Evolutionary conservation across 192 early-diverging fungal genomes (phyloP).

Genomic region (Paraglomus brasilianum): DNA sequence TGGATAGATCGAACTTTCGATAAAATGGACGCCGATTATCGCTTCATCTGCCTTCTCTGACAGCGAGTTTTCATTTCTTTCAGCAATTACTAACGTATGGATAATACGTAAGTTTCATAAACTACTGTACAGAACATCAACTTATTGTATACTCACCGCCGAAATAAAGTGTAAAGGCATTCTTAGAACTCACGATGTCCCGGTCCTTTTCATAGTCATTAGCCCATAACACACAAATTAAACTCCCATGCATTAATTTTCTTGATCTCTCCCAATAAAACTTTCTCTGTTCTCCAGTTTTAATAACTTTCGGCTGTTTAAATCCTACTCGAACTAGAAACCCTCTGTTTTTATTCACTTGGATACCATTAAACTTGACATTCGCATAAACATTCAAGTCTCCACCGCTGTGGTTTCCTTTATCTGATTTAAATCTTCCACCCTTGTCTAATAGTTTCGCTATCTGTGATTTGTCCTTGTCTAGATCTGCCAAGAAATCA

Average conservation of each 20-base stretch:
- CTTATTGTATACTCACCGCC: too few species aligned
- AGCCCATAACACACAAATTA: constrained; percentile 45
- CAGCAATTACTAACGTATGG: too few species aligned
- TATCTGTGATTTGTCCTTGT: constrained; percentile 11
- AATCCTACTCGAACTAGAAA: constrained; percentile 36
- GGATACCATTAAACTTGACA: constrained; percentile 37
- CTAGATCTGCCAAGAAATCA: constrained; percentile 39
- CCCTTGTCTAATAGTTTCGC: constrained; percentile 30
- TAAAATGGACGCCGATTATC: constrained; percentile 34
- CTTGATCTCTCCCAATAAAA: constrained; percentile 50
- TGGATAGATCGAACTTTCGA: constrained; percentile 34
- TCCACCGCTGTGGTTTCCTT: constrained; percentile 15
- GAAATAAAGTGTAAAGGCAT: too few species aligned
- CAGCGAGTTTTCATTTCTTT: constrained; percentile 17
- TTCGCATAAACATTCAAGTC: constrained; percentile 42
- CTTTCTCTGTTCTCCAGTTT: constrained; percentile 21
- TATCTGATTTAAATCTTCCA: constrained; percentile 28
- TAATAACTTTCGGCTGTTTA: not conserved
- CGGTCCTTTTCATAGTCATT: not conserved
- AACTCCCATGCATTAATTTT: constrained; percentile 45
- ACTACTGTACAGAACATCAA: too few species aligned
- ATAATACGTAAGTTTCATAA: too few species aligned
- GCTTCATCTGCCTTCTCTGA: constrained; percentile 18
- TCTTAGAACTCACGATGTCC: too few species aligned
- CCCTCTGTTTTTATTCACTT: constrained; percentile 21